Percentiles rank a stretch among this genome's conserved stretches.
Evolutionary conservation across 352 stramenopile species (phyloP).

Genomic region (Pythium aquatile): DNA sequence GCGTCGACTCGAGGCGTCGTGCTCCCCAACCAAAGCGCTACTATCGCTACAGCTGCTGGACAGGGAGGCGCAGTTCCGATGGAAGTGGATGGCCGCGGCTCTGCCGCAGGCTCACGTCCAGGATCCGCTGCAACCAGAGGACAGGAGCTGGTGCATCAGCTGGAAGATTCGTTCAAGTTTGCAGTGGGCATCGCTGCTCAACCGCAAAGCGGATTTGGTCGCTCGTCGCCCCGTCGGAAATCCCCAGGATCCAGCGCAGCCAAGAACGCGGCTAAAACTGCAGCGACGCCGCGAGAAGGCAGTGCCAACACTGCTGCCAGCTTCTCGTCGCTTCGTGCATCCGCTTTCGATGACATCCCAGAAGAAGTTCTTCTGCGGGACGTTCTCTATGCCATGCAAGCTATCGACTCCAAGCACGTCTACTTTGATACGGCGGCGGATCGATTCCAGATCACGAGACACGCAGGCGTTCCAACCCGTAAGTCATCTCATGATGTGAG

Average conservation of each 20-base stretch:
- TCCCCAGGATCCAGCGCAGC: constrained; percentile 13
- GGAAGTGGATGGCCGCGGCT: constrained; percentile 22
- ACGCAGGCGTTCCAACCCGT: constrained; percentile 78
- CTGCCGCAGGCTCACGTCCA: constrained; percentile 1
- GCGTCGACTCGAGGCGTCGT: background rate
- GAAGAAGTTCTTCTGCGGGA: constrained; percentile 90
- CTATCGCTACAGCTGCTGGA: background rate
- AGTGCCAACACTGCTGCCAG: background rate
- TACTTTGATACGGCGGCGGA: constrained; percentile 79
- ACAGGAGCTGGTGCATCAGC: constrained; percentile 39
- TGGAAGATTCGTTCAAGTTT: constrained; percentile 84
- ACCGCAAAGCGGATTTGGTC: constrained; percentile 13
- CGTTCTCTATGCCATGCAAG: constrained; percentile 91
- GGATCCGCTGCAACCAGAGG: constrained; percentile 12
- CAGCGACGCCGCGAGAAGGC: constrained; percentile 12
- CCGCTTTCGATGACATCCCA: constrained; percentile 64
- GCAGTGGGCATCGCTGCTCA: constrained; percentile 57
- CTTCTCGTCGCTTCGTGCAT: constrained; percentile 7
- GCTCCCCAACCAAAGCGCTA: background rate
- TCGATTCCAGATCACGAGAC: constrained; percentile 77
- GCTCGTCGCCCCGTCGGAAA: constrained; percentile 20
- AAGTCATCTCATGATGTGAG: constrained; percentile 21
- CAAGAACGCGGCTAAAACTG: constrained; percentile 33
- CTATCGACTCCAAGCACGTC: constrained; percentile 90
- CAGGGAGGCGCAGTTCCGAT: constrained; percentile 12